Evolutionary conservation across 1,139 yeast genomes (phyloP), one percentile per base, ranked within the genome.

Genomic region (Arxiozyma telluris): DNA sequence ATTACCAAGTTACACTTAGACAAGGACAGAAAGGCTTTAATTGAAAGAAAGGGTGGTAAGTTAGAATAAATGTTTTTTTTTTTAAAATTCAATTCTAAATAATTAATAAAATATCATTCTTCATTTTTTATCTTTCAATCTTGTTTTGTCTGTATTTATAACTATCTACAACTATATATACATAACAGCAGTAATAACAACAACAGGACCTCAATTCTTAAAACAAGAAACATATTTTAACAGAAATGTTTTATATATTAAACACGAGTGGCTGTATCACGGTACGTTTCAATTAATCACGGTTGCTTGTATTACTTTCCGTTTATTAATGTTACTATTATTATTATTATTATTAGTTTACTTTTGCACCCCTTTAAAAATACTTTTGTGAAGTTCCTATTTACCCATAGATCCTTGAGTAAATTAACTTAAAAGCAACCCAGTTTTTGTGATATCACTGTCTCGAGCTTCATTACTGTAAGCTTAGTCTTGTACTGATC

Each of bases 21-120:
- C 85, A 88, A 88, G 81, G 96, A 93, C 86, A 88, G 98, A 85
- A 90, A 91, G 84, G 95, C 88, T 76, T 85, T 93, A 80, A 89
- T 93, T 74, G 83, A 83, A 73, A 85, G 93, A 83, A 87, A 87
- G 83, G 94, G 95, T 75, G 95, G 95, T 76, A 82, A 82, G 73
- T 78, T 78, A 72, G 86, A 82, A 78, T 82, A 82, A 76, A 70
- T 63, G n/a, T n/a, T n/a, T n/a, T 58, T 27, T 72, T 62, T 27
- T 27, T 27, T 27, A 23, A 23, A 23, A 23, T 23, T 57, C 50
- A 42, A 22, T 25, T 41, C 44, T 34, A 34, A 34, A 34, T 34
- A 34, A 34, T 34, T 34, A 34, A 34, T 34, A 34, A 34, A 34
- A 34, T 34, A 34, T 34, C n/a, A 34, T 34, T 34, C 39, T 15